Base-by-base conservation (phyloP, 805 yeast genomes). In the Myxozyma vanderwaltii region DNA sequence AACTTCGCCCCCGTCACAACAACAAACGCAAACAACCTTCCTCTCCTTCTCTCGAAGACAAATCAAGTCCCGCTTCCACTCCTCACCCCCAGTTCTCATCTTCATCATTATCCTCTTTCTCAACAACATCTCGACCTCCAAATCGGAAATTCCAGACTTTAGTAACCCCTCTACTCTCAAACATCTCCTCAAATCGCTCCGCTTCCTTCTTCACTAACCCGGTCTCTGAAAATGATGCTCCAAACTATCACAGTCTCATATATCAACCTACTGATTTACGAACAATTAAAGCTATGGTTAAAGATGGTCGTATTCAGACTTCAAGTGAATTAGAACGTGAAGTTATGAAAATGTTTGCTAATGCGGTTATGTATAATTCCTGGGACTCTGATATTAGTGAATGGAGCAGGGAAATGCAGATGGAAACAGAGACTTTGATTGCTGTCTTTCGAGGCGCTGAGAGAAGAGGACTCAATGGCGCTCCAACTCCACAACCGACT, bases 361-460 rank as follows among this genome's bases (percentile, higher is more conserved):
- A 89, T 71, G 89, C 92, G 17, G 80, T 88, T 17, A 89, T 89
- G 94, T 89, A 85, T 74, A 88, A 89, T 71, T 81, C 81, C 66
- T 78, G 82, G 61, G 83, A 81, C 60, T 81, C 84, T 27, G 89
- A 85, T 54, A 78, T 86, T 61, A 82, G 81, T 44, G 71, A 73
- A 38, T 80, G 88, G 79, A 82, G 90, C 0, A 75, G 79, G 62
- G 88, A 83, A 64, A 87, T 89, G 92, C 84, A 82, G 75, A 74
- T 77, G 43, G 94, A 87, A 51, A 82, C 86, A 4, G 82, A 80
- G 35, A 80, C 77, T 15, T 75, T 84, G 43, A 58, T 74, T 40
- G 66, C 70, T 0, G 56, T 86, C 70, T 85, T 88, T 69, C 80
- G 80, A 63, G 89, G 84, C 17, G 83, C 84, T 5, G 65, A 63